Evolutionary conservation across 768 basidiomycete genomes (phyloP).

Genomic region (Albatrellus ellisii): DNA sequence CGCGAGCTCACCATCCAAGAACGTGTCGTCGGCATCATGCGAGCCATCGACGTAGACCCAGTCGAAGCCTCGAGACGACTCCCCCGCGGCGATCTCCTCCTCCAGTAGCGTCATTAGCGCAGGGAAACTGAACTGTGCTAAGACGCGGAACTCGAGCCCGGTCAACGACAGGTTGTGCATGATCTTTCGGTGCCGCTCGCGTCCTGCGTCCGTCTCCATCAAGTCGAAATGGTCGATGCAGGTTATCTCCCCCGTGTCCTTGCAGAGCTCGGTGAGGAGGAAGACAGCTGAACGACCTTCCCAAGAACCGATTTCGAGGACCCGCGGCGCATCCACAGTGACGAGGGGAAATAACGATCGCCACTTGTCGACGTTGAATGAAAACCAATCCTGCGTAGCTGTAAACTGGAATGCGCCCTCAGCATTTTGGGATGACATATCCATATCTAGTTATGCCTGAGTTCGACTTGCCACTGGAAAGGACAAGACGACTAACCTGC

Average conservation of each 20-base stretch:
- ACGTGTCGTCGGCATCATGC: conserved; percentile 44
- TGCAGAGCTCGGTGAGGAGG: conserved; percentile 34
- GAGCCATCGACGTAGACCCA: conserved; percentile 51
- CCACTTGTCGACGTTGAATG: conserved; percentile 31
- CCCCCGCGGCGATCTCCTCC: conserved; percentile 26
- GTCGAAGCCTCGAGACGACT: conserved; percentile 39
- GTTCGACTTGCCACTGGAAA: background rate
- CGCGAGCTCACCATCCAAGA: conserved; percentile 45
- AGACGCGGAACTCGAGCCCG: conserved; percentile 30
- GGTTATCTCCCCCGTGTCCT: conserved; percentile 29
- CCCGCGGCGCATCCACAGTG: conserved; percentile 26
- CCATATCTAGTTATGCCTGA: background rate
- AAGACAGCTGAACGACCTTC: conserved; percentile 52
- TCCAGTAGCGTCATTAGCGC: conserved; percentile 32
- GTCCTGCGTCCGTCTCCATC: conserved; percentile 32
- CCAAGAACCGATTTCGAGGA: conserved; percentile 48
- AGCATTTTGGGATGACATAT: background rate
- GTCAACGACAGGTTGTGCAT: conserved; percentile 34
- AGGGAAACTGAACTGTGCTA: conserved; percentile 40
- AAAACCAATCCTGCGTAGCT: conserved; percentile 44
- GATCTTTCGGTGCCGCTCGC: conserved; percentile 29
- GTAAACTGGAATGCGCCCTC: conserved; percentile 28
- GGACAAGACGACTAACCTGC: too few relatives aligned
- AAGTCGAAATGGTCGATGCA: conserved; percentile 53
- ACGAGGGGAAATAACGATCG: conserved; percentile 27